Evolutionary conservation across 140 eudicot species (phyloP), one percentile per base, ranked within the genome.

Genomic region (Cichorium intybus): DNA sequence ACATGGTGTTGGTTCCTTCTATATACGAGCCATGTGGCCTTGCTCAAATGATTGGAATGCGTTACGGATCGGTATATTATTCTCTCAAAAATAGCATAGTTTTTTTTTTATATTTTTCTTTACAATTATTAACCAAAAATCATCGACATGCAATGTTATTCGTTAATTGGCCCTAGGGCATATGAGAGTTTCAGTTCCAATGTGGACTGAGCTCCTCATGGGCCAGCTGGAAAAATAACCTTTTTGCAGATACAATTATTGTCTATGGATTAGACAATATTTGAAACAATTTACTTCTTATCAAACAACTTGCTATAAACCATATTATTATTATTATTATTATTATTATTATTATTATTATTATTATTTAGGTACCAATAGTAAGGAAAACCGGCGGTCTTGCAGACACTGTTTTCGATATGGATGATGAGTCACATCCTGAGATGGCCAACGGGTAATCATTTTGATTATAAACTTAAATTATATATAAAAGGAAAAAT

Each of bases 11-110:
- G 80, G 87, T 89, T 69, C 95, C 97, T 73, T 89, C 97, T 65
- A 80, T 89, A 64, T 90, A 90, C 48, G 95, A 90, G 85, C 97
- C 97, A 11, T 90, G 95, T 75, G 97, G 97, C 26, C 95, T 90
- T 56, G 85, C 90, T 57, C 97, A 90, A 68, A 79, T 86, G 95
- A 86, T 90, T 60, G 97, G 97, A 72, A 90, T 90, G 95, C 89
- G 89, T 28, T 90, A 90, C 45, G 95, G 97, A 75, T 87, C 87
- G 74, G 97, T 90, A 84, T 54, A 70, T 81, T 45, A 53, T 62
- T 28, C 18, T 54, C 28, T 52, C 48, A 34, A 18, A 10, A 39
- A 7, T 24, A 31, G 18, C 56, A 51, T 39, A 41, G 12, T 1
- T 47, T 18, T 10, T 39, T 27, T 14, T 29, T 24, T 16, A 24